Evolutionary conservation across 306 rosid genomes (phyloP), one percentile per base, ranked within the genome.

Genomic region (Spatholobus suberectus): DNA sequence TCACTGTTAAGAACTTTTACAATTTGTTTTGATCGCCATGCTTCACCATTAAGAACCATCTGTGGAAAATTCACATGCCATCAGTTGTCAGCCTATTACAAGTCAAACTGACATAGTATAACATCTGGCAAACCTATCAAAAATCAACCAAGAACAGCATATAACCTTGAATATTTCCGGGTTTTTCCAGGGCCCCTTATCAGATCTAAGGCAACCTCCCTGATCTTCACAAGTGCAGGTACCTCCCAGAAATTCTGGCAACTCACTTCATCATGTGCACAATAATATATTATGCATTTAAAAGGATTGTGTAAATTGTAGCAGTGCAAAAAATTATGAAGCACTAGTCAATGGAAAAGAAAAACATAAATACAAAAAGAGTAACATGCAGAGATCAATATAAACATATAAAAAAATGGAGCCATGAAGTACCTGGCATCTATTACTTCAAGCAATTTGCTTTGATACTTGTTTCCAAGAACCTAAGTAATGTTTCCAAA

Each of bases 191-290:
- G 99, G 99, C 58, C 99, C 99, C 85, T 93, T 96, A 81, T 96
- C 99, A 75, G 99, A 96, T 72, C 89, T 91, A 77, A 94, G 97
- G 73, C 99, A 96, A 75, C 98, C 98, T 65, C 94, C 98, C 78
- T 85, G 86, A 83, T 92, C 96, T 61, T 86, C 92, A 86, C 99
- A 96, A 58, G 89, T 92, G 87, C 99, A 96, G 88, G 80, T 77
- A 78, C 99, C 99, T 34, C 99, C 99, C 13, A 96, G 92, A 89
- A 94, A 96, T n/a, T 94, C 98, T 13, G 99, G 99, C 92, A 96
- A 89, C 88, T 96, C 99, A 63, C 99, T 96, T 84, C 85, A 92
- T 26, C 55, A 80, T 80, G 75, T 57, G 49, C 74, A 80, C 23
- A 81, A 78, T 21, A 79, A 73, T 20, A 62, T 52, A 74, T 75